A percentile compares a stretch with the other conserved stretches of the same genome.
These are phyloP conservation scores for Bryoerythrophyllum caledonicum DNA, from an alignment of 225 moss, liverwort and hornwort genomes.

Conservation along the genomic window DNA sequence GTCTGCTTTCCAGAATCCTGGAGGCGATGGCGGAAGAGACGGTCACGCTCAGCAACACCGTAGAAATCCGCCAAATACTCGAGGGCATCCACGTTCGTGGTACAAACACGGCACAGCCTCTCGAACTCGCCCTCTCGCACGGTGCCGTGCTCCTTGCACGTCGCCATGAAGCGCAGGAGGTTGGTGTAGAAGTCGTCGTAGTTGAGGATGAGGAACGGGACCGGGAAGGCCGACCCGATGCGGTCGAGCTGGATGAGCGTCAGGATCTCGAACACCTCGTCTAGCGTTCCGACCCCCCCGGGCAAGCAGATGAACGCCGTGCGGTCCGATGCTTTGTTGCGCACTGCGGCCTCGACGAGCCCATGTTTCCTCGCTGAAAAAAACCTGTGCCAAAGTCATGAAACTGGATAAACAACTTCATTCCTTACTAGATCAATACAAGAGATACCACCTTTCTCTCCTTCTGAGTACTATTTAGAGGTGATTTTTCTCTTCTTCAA, in stretches of 20 bases:
- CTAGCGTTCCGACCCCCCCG: conserved; percentile 46
- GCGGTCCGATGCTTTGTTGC: conserved; percentile 22
- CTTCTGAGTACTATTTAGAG: no score
- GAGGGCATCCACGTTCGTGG: conserved; percentile 43
- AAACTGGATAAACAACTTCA: no score
- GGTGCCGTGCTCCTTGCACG: conserved; percentile 37
- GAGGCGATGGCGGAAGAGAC: conserved; percentile 21
- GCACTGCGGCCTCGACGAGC: conserved; percentile 47
- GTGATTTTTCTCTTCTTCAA: no score
- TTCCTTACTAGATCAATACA: no score
- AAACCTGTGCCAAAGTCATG: conserved; percentile 25
- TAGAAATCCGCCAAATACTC: conserved; percentile 47
- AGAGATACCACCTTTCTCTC: no score
- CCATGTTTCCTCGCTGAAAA: conserved; percentile 60
- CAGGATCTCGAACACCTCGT: conserved; percentile 46
- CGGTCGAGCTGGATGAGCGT: conserved; percentile 46
- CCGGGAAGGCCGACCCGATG: conserved; percentile 39
- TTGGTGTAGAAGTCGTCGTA: conserved; percentile 46
- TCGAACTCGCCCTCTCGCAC: conserved; percentile 39
- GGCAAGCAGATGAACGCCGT: conserved; percentile 57
- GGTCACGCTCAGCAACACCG: conserved; percentile 22
- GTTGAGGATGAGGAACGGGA: conserved; percentile 48
- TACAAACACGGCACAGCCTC: conserved; percentile 31
- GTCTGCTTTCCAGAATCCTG: not conserved
- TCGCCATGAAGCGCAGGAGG: conserved; percentile 34